phyloP scores from a whole-genome alignment of 768 basidiomycete species.

The Collybia mongolica region DNA sequence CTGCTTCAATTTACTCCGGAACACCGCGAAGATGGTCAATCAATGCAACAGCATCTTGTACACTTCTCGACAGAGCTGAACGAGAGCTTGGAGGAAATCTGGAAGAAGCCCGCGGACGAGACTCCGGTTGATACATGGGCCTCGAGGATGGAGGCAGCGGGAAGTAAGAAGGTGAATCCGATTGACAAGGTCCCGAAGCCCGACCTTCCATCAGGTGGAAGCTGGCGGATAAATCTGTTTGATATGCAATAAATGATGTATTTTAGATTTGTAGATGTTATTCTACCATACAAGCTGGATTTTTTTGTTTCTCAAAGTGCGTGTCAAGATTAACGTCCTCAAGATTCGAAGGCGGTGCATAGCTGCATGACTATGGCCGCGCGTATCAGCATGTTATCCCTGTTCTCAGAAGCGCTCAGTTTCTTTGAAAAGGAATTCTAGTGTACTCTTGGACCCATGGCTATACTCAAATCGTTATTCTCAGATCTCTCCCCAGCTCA shows the following conservation, averaged over 20 bases:
- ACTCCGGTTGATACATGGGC: constrained; percentile 45
- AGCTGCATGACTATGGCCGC: too few species aligned
- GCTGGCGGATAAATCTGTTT: constrained; percentile 44
- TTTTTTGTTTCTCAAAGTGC: too few species aligned
- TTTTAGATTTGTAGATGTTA: too few species aligned
- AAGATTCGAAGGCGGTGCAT: too few species aligned
- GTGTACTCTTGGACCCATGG: too few species aligned
- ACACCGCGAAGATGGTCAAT: constrained; percentile 65
- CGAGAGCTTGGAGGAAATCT: constrained; percentile 62
- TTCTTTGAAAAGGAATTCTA: too few species aligned
- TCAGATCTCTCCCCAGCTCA: too few species aligned
- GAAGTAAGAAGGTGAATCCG: constrained; percentile 46
- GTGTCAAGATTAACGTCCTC: too few species aligned
- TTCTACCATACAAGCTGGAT: too few species aligned
- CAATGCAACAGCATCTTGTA: constrained; percentile 59
- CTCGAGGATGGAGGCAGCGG: constrained; percentile 51
- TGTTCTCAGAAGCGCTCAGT: too few species aligned
- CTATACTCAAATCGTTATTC: too few species aligned
- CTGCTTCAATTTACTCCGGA: constrained; percentile 65
- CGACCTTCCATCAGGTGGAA: constrained; percentile 31
- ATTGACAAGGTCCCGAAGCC: constrained; percentile 54
- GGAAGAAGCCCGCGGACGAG: constrained; percentile 45
- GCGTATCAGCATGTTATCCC: too few species aligned
- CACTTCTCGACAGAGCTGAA: constrained; percentile 58
- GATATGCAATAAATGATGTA: constrained; percentile 31